Percentiles rank a stretch among this genome's conserved stretches.
Evolutionary conservation across 305 asterid genomes (phyloP).

Genomic region (Petunia hybrid): DNA sequence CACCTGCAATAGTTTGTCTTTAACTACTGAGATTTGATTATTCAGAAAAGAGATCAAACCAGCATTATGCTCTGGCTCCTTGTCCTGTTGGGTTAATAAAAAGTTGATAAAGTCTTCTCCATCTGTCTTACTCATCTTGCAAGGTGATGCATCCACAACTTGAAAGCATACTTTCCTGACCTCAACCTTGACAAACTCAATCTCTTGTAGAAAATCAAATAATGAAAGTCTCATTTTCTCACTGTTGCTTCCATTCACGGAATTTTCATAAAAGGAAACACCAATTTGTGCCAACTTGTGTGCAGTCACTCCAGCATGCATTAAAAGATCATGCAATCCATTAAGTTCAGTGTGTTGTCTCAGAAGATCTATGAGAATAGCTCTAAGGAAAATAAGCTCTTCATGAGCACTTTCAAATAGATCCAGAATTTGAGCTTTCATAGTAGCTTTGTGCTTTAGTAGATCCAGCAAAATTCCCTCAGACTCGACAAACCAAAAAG

Average conservation of each 20-base stretch:
- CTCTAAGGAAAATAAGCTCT: slow-evolving; percentile 27
- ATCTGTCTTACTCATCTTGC: slow-evolving; percentile 8
- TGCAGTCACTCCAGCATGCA: slow-evolving; percentile 21
- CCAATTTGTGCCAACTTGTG: background rate
- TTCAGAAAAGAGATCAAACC: background rate
- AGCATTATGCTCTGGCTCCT: slow-evolving; percentile 4
- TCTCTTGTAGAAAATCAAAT: slow-evolving; percentile 23
- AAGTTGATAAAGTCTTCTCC: slow-evolving; percentile 20
- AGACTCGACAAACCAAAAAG: background rate
- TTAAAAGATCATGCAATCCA: background rate
- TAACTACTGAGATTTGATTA: slow-evolving; percentile 15
- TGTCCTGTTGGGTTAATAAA: slow-evolving; percentile 23
- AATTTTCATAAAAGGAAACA: slow-evolving; percentile 15
- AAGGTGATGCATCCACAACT: slow-evolving; percentile 23
- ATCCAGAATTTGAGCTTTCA: slow-evolving; percentile 4
- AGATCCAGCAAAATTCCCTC: slow-evolving; percentile 13
- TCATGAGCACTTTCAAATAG: slow-evolving; percentile 27
- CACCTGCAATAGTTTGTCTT: slow-evolving; percentile 19
- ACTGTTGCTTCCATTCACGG: background rate
- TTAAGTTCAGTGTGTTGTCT: background rate
- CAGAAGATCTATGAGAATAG: slow-evolving; percentile 21
- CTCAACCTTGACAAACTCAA: slow-evolving; percentile 27
- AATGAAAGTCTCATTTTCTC: slow-evolving; percentile 22
- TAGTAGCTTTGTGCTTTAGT: slow-evolving; percentile 22
- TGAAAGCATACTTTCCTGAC: slow-evolving; percentile 4